Evolutionary conservation across 2,329 filamentous ascomycete genomes (phyloP), one percentile per base, ranked within the genome.

Genomic region (Daldinia sp.): DNA sequence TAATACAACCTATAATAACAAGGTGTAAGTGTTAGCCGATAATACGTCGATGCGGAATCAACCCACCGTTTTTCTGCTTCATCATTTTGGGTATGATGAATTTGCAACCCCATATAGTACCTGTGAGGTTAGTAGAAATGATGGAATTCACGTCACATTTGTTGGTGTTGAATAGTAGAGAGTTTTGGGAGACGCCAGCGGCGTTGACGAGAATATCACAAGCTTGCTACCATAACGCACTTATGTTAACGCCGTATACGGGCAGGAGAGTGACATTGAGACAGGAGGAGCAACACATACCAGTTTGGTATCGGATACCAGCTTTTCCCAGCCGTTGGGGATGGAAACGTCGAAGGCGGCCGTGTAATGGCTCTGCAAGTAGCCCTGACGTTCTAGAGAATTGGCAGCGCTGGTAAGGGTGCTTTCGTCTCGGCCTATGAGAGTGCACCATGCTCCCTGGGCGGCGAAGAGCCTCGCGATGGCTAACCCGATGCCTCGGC

Each of bases 131-230:
- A 42, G 88, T 92, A 57, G 87, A 82, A 4, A 97, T 75, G 6
- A 93, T 83, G 1, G 82, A 73, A 1, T 87, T 81, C 23, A 93
- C 82, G 2, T 85, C 82, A 0, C 81, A 77, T 0, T 85, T 76
- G 0, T 79, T 74, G 0, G 87, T 88, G 9, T 84, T 82, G 50
- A 88, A 81, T n/a, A 96, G 84, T 0, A 93, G 82, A 0, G 85
- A 87, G 12, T 85, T 85, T 72, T 93, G 89, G 0, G 90, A 85
- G 23, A 94, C 83, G 9, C 93, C 94, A 0, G 93, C 93, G 28
- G 92, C 92, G 76, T 97, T 97, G 70, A 97, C 86, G 1, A 97
- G 86, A 33, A 95, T 82, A 74, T 88, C 84, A 7, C 73, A 54
- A 6, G n/a, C 68, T 59, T 71, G 48, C 73, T 77, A 68, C 26